phyloP scores from a whole-genome alignment of 2,329 filamentous ascomycete genomes.

The Hypoxylon sp. region DNA sequence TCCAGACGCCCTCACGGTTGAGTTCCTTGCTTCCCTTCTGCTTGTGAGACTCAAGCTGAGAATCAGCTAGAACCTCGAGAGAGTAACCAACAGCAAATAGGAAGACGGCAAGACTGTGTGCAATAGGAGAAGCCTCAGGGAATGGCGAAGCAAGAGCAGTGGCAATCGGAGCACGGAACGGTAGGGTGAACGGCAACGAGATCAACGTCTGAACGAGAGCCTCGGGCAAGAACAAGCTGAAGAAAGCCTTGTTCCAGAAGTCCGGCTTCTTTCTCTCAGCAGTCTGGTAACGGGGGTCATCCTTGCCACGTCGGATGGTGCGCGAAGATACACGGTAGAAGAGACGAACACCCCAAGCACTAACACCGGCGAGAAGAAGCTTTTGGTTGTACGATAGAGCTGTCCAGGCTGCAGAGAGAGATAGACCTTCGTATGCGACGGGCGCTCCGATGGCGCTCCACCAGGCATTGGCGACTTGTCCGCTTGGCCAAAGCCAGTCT shows the following conservation, averaged over 20 bases:
- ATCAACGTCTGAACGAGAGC: constrained; percentile 65
- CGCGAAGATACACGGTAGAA: constrained; percentile 63
- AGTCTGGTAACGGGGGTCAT: constrained; percentile 64
- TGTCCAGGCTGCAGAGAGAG: constrained; percentile 55
- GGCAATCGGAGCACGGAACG: constrained; percentile 56
- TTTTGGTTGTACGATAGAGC: constrained; percentile 63
- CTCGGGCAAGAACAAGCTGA: constrained; percentile 65
- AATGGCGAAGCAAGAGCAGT: constrained; percentile 48
- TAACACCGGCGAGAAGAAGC: constrained; percentile 63
- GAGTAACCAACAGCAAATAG: constrained; percentile 65
- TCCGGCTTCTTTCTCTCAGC: constrained; percentile 57
- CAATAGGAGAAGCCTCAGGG: constrained; percentile 37
- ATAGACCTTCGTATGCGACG: constrained; percentile 55
- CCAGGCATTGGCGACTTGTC: constrained; percentile 66
- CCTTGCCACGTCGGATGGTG: constrained; percentile 58
- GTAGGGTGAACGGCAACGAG: constrained; percentile 63
- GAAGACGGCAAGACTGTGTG: constrained; percentile 58
- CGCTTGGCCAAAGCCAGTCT: constrained; percentile 66
- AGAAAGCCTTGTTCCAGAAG: constrained; percentile 66
- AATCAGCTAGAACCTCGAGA: constrained; percentile 65
- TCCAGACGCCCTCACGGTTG: constrained; percentile 67
- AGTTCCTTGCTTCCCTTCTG: constrained; percentile 52
- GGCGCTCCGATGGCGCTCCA: constrained; percentile 65
- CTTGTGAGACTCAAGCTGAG: constrained; percentile 63
- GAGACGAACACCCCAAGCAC: constrained; percentile 64